These are phyloP conservation scores for Pulveroboletus ravenelii DNA, from an alignment of 768 basidiomycete species.

Conservation along the genomic window DNA sequence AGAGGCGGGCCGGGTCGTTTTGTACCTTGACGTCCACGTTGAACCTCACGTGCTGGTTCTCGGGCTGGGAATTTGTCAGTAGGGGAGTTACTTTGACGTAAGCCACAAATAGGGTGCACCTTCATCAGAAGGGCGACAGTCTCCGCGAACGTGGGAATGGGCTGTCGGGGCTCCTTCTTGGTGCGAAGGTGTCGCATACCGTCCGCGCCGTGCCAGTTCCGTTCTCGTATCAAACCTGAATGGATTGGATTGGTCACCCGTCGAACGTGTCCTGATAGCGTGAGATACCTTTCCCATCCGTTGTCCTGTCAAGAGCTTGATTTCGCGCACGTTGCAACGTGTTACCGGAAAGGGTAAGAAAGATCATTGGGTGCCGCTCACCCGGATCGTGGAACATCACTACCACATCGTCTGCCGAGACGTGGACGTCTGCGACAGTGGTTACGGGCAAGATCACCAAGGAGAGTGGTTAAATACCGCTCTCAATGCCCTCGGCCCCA, in stretches of 20 bases:
- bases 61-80: conserved; percentile 42
- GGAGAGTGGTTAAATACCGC: conserved; percentile 63
- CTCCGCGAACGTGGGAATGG: conserved; percentile 88
- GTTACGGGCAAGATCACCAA: conserved; percentile 45
- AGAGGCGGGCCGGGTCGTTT: conserved; percentile 86
- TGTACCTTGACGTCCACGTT: conserved; percentile 93
- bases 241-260: conserved; percentile 16
- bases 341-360: conserved; percentile 22
- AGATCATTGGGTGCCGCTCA: conserved; percentile 31
- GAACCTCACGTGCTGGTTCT: conserved; percentile 71
- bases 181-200: conserved; percentile 80
- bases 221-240: conserved; percentile 63
- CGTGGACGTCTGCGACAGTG: conserved; percentile 82
- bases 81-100: conserved; percentile 7
- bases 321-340: conserved; percentile 19
- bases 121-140: conserved; percentile 77
- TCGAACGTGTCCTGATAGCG: conserved; percentile 23
- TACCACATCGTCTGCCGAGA: conserved; percentile 81
- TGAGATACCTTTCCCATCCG: conserved; percentile 59
- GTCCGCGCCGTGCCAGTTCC: conserved; percentile 63
- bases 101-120: conserved; percentile 35
- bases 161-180: conserved; percentile 70
- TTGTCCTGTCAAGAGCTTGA: conserved; percentile 71
- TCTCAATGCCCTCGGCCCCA: conserved; percentile 96
- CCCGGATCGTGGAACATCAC: conserved; percentile 96